Evolutionary conservation across 345 rosid species (phyloP), one percentile per base, ranked within the genome.

Genomic region (Gossypium ekmanianum): DNA sequence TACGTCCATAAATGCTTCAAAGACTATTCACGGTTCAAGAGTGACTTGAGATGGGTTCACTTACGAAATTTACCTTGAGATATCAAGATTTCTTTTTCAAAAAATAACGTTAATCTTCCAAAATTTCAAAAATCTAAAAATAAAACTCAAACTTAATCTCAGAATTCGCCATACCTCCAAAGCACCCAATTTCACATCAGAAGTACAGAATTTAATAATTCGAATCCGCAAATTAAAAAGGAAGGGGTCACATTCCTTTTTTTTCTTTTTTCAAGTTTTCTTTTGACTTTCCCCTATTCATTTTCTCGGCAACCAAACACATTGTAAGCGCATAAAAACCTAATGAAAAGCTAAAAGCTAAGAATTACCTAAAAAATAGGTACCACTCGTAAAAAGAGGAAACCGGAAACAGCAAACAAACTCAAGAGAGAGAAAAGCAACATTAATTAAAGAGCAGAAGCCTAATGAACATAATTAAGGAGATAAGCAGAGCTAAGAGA

Each of bases 271-370:
- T 34, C 1, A 7, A 41, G 2, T 26, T 11, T n/a, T 18, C 48
- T 44, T 47, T 34, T 14, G 41, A 2, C n/a, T 29, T 61, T 69
- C 55, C 76, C 24, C 41, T 1, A 1, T 20, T 45, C 29, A 34
- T 71, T 79, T 56, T 72, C 70, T 72, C 61, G 18, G 70, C 73
- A 71, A 54, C 68, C 76, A 79, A 79, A 71, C 56, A 71, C 61
- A 27, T 16, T 51, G 4, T 69, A 51, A 27, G 14, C 13, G 22
- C 22, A 68, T 14, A 68, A 11, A 13, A 51, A 69, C 13, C 45
- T 1, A 16, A 69, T 51, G 41, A 27, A 27, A 51, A 48, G 2
- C 45, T 68, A 22, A 43, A 48, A 68, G 8, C 14, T 14, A 48
- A 68, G 72, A 29, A 48, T 26, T 48, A 51, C 51, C 45, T 16